phyloP scores from a whole-genome alignment of 176 grass and related monocot species.

The Bonia amplexicaulis region DNA sequence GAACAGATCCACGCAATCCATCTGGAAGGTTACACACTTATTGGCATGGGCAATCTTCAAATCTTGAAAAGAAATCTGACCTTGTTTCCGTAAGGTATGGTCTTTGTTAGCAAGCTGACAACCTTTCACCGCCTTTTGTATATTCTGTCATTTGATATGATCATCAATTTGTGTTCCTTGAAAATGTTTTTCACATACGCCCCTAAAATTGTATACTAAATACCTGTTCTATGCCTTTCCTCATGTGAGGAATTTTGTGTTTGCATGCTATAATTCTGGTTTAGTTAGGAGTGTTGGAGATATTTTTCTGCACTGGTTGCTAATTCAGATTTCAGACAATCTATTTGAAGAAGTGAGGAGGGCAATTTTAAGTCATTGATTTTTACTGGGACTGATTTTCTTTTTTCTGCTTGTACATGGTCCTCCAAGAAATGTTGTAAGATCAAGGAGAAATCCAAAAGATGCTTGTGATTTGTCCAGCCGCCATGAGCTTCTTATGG shows the following conservation, averaged over 20 bases:
- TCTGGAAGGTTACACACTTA: constrained; percentile 87
- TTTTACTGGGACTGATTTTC: constrained; percentile 18
- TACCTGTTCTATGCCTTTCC: not conserved
- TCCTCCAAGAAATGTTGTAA: constrained; percentile 69
- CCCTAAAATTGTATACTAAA: not conserved
- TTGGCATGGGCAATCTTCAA: constrained; percentile 61
- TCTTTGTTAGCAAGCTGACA: constrained; percentile 21
- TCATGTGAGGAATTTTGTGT: not conserved
- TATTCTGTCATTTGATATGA: not conserved
- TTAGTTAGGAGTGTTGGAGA: not conserved
- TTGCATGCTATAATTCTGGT: constrained; percentile 6
- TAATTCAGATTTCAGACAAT: constrained; percentile 1
- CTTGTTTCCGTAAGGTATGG: constrained; percentile 75
- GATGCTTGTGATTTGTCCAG: constrained; percentile 72
- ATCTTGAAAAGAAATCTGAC: constrained; percentile 67
- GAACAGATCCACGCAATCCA: constrained; percentile 77
- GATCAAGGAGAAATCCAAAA: constrained; percentile 79
- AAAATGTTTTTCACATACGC: not conserved
- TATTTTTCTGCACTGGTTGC: not conserved
- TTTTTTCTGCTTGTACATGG: constrained; percentile 12
- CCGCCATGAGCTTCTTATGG: constrained; percentile 70
- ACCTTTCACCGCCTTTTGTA: not conserved
- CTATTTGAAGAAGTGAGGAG: not conserved
- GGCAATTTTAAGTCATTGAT: not conserved
- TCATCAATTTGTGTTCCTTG: constrained; percentile 6